These are phyloP conservation scores for Fusarium chuoi DNA, from an alignment of 2,329 filamentous ascomycete species.

Conservation along the genomic window DNA sequence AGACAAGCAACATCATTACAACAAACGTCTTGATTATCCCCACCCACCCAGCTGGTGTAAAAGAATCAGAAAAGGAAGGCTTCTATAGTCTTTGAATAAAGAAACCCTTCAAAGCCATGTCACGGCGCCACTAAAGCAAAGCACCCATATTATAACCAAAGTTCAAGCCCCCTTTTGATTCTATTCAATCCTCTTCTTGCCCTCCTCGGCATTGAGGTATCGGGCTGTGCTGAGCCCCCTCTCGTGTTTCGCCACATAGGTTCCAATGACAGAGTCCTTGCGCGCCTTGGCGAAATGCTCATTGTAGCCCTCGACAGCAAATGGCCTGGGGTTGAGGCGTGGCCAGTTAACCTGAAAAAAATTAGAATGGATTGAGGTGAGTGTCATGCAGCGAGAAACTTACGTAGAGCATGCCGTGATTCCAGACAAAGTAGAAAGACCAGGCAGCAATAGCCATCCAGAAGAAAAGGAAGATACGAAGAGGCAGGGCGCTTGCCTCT, in stretches of 20 bases:
- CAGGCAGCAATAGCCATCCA: conserved; percentile 78
- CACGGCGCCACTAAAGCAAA: conserved; percentile 12
- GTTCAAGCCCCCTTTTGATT: conserved; percentile 19
- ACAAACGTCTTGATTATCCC: conserved; percentile 14
- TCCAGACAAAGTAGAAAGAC: conserved; percentile 80
- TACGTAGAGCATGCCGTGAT: conserved; percentile 93
- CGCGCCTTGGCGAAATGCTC: conserved; percentile 85
- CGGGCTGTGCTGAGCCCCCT: conserved; percentile 84
- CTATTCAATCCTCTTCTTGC: conserved; percentile 97
- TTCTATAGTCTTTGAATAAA: conserved; percentile 14
- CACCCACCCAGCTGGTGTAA: conserved; percentile 3
- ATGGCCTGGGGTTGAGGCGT: conserved; percentile 89
- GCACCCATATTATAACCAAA: conserved; percentile 17
- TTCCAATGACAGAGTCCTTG: conserved; percentile 84
- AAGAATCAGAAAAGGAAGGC: conserved; percentile 9
- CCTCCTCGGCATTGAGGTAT: conserved; percentile 89
- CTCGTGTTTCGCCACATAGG: conserved; percentile 76
- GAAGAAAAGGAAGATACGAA: conserved; percentile 83
- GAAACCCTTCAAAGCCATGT: conserved; percentile 8
- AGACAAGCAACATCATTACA: conserved; percentile 35
- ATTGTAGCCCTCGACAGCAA: conserved; percentile 87
- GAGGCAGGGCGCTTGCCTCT: conserved; percentile 79
- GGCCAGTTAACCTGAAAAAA: conserved; percentile 90
- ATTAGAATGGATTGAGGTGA: conserved; percentile 20
- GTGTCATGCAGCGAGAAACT: conserved; percentile 54